Evolutionary conservation across 164 flowering plant genomes (phyloP).

Genomic region (Pachysandra terminalis): DNA sequence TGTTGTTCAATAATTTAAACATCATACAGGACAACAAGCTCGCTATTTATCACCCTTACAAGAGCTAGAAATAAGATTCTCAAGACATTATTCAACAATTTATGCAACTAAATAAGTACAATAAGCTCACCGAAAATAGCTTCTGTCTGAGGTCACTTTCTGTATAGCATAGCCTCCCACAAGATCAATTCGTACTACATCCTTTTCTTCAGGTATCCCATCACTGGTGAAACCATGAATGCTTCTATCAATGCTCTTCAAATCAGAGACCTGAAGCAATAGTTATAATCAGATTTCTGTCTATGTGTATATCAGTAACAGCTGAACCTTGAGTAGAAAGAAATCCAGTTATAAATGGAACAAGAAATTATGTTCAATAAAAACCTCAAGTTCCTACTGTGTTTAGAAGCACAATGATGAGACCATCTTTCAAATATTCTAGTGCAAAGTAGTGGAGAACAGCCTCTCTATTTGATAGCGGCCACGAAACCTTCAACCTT

Average conservation of each 20-base stretch:
- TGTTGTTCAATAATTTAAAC: neutral
- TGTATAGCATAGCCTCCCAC: constrained; percentile 93
- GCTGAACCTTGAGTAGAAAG: neutral
- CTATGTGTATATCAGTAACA: too few relatives aligned
- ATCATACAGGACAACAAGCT: constrained; percentile 13
- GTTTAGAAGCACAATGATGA: constrained; percentile 64
- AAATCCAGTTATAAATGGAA: neutral
- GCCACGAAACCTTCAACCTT: constrained; percentile 97
- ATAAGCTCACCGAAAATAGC: constrained; percentile 75
- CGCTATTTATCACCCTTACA: constrained; percentile 21
- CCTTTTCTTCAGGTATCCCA: constrained; percentile 59
- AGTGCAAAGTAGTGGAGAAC: constrained; percentile 64
- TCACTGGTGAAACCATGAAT: constrained; percentile 68
- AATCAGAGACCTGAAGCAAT: constrained; percentile 46
- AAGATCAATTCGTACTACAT: constrained; percentile 64
- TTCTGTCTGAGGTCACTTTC: constrained; percentile 56
- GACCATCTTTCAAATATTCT: constrained; percentile 72
- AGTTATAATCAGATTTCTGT: neutral
- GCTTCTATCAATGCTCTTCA: constrained; percentile 33
- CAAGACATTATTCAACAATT: neutral
- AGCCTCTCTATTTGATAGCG: constrained; percentile 78
- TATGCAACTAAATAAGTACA: neutral
- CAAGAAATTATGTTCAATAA: neutral
- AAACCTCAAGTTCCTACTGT: constrained; percentile 44
- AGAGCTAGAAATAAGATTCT: neutral